Evolutionary conservation across 352 stramenopile species (phyloP), one percentile per base, ranked within the genome.

Genomic region (Pythium oligandrum): DNA sequence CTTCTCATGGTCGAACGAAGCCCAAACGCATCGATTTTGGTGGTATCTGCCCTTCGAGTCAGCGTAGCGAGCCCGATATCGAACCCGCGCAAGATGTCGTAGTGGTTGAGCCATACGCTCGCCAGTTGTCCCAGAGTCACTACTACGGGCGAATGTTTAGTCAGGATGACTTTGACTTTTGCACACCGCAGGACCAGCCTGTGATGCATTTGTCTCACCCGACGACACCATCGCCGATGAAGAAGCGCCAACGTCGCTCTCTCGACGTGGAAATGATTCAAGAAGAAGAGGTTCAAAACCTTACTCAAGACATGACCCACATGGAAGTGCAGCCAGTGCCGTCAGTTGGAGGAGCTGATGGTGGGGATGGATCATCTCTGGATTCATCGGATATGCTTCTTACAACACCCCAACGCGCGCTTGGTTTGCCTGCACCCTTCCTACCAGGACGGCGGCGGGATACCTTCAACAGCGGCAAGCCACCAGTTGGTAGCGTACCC

Each of bases 141-240:
- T 62, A 56, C 46, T 49, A 45, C 53, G 46, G 45, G 4, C 70
- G 73, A 55, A 72, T 86, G 65, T 91, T 78, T 70, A 92, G 81
- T 50, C 83, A 94, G 51, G 81, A 94, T 64, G 80, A 89, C 11
- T 68, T 92, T 60, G 83, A 94, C 65, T 94, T 91, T 68, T 73
- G 87, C 38, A 94, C 83, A 48, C 83, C 83, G 12, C 63, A 83
- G 54, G 83, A 94, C 61, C 83, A 94, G 54, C 83, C 83, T 1
- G 81, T 94, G 37, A 71, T 92, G 53, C 81, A 80, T 8, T 62
- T 94, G 44, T 94, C 83, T 26, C 83, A 92, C 46, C 81, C 83
- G 6, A 89, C 78, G 48, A 91, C 83, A 36, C 83, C 83, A 12
- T 92, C 83, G 34, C 83, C 83, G 5, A 64, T 94, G 30, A 92